A percentile compares a stretch with the other conserved stretches of the same genome.
These are phyloP conservation scores for Sarocladium oryzae DNA, from an alignment of 2,329 filamentous ascomycete species.

Conservation along the genomic window DNA sequence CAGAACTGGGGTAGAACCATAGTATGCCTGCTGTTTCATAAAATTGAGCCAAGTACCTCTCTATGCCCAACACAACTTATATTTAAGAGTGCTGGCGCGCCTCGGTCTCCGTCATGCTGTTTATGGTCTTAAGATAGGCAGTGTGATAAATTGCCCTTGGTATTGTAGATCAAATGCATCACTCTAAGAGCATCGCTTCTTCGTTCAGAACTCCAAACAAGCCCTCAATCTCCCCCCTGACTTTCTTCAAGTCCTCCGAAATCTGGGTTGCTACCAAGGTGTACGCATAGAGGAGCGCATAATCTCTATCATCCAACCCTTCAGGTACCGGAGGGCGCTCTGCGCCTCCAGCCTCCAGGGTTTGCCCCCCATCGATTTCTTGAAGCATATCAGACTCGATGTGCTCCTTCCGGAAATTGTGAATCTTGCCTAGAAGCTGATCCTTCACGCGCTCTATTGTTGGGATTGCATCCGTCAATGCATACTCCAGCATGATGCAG, in stretches of 20 bases:
- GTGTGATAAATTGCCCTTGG: too few species aligned
- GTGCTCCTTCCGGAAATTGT: constrained; percentile 72
- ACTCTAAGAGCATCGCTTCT: constrained; percentile 52
- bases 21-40: too few species aligned
- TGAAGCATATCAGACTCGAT: constrained; percentile 25
- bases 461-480: constrained; percentile 81
- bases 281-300: constrained; percentile 89
- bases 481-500: constrained; percentile 90
- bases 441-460: constrained; percentile 77
- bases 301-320: constrained; percentile 65
- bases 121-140: too few species aligned
- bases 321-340: constrained; percentile 10
- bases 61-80: too few species aligned
- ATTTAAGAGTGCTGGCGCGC: too few species aligned
- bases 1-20: too few species aligned
- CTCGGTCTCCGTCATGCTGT: too few species aligned
- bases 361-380: constrained; percentile 6
- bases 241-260: constrained; percentile 55
- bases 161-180: constrained; percentile 11
- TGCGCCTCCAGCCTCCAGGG: constrained; percentile 11
- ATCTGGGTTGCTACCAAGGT: constrained; percentile 63
- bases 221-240: constrained; percentile 54
- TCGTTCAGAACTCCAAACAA: constrained; percentile 58
- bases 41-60: too few species aligned
- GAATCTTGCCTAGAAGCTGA: constrained; percentile 77